Evolutionary conservation across 2,329 filamentous ascomycete genomes (phyloP).

Genomic region (Lachnellula arida): DNA sequence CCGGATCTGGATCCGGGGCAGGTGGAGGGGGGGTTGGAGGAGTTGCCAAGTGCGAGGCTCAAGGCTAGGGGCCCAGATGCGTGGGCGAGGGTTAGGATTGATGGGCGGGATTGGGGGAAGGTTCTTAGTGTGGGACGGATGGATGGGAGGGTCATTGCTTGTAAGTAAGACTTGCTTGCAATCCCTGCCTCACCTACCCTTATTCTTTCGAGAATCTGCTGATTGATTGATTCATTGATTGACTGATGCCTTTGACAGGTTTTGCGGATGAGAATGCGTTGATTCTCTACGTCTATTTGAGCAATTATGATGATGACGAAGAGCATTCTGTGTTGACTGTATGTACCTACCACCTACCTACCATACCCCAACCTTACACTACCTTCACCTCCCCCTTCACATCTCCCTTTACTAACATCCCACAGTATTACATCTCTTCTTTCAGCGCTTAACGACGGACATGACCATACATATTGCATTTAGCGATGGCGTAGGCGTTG

Average conservation of each 20-base stretch:
- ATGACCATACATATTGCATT: conserved; percentile 6
- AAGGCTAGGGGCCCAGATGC: conserved; percentile 70
- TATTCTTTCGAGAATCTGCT: conserved; percentile 15
- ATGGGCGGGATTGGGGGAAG: conserved; percentile 89
- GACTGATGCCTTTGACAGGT: conserved; percentile 33
- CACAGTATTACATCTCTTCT: conserved; percentile 54
- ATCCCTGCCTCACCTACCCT: neutral
- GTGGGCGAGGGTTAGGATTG: conserved; percentile 87
- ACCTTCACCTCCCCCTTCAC: neutral
- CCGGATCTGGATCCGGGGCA: conserved; percentile 79
- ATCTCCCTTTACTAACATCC: conserved; percentile 5
- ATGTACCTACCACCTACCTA: conserved; percentile 30
- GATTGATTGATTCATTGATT: neutral
- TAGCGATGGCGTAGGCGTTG: conserved; percentile 22
- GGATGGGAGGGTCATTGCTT: conserved; percentile 88
- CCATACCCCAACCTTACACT: too few species aligned
- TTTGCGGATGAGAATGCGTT: conserved; percentile 76
- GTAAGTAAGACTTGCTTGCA: conserved; percentile 40
- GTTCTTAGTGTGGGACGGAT: conserved; percentile 90
- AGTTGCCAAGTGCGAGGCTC: conserved; percentile 80
- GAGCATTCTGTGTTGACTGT: conserved; percentile 76
- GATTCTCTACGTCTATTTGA: conserved; percentile 78
- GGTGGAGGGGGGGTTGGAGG: conserved; percentile 60
- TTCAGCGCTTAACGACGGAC: conserved; percentile 38
- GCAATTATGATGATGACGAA: conserved; percentile 61